Base-by-base conservation (phyloP, 2,329 filamentous ascomycete species). In the Fusarium burgessii region DNA sequence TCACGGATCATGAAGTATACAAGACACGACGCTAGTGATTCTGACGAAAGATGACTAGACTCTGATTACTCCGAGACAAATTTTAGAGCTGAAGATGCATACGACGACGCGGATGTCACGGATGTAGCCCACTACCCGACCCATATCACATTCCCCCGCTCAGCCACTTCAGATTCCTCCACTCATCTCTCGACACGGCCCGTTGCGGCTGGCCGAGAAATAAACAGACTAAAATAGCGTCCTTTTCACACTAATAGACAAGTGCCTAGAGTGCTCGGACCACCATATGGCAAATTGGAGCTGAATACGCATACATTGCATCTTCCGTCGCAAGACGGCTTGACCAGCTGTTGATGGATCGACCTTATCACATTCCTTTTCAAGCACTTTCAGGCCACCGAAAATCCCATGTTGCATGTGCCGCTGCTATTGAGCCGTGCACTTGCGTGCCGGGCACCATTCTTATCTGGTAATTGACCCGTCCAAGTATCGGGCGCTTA, bases 131-230 rank as follows among this genome's bases (percentile, higher is more conserved):
- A 49, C n/a, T 49, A 9, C 17, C 6, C 33, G 18, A 23, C 29
- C 27, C 5, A 20, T 29, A 60, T 52, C 25, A 60, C 46, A 54
- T 64, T 64, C 58, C 58, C 38, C 60, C 36, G n/a, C 40, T 25
- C 15, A 50, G 42, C 55, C 43, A 32, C 43, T 29, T 5, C 2
- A 10, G 32, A 4, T 29, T 5, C n/a, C 49, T 7, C 52, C 52
- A 47, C 15, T 56, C 12, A 56, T 33, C 29, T 25, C 29, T 20
- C 14, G 20, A 20, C 20, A 47, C 52, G 52, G 52, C 40, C 40
- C 40, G 40, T 27, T 33, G 40, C 52, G 52, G 52, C 40, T 56
- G 52, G 23, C 40, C 46, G 52, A 29, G 23, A 17, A 15, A 15
- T 33, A 33, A 9, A 29, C 9, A 18, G 23, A 11, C 18, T 23